Conservation (phyloP, 2,329 filamentous ascomycete genomes). For the Monosporascus sp. region DNA sequence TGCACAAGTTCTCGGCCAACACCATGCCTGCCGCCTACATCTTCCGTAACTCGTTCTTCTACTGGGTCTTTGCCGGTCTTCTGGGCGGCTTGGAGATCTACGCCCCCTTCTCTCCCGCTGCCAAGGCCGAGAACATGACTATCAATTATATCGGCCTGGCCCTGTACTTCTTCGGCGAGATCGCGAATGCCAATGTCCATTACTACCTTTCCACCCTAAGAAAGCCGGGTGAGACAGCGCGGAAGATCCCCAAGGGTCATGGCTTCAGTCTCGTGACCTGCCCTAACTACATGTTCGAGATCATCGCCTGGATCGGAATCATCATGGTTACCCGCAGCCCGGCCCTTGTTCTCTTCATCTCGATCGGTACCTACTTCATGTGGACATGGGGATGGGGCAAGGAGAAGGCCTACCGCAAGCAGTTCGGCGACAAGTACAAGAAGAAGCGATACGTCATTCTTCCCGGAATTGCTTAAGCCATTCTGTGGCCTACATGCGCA, state of each 20-base stretch:
- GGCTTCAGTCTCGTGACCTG: constrained; percentile 86
- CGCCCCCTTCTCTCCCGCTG: constrained; percentile 64
- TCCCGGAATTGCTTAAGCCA: constrained; percentile 63
- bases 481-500: neutral
- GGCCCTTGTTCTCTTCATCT: constrained; percentile 70
- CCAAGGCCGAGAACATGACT: constrained; percentile 39
- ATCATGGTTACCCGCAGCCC: constrained; percentile 74
- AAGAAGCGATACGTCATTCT: constrained; percentile 84
- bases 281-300: constrained; percentile 96
- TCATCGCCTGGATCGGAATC: constrained; percentile 79
- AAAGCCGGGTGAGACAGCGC: constrained; percentile 72
- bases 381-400: constrained; percentile 83
- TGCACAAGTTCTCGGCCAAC: constrained; percentile 90
- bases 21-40: constrained; percentile 92
- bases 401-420: constrained; percentile 81
- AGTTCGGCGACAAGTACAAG: constrained; percentile 92
- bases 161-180: constrained; percentile 72
- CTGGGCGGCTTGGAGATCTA: constrained; percentile 84
- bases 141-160: constrained; percentile 64
- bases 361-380: constrained; percentile 74
- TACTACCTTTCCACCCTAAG: constrained; percentile 72
- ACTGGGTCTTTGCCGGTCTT: constrained; percentile 80
- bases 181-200: constrained; percentile 76
- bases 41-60: constrained; percentile 91
- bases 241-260: constrained; percentile 80